Base-by-base conservation (phyloP, 129 eudicot genomes). In the Arctium minus region DNA sequence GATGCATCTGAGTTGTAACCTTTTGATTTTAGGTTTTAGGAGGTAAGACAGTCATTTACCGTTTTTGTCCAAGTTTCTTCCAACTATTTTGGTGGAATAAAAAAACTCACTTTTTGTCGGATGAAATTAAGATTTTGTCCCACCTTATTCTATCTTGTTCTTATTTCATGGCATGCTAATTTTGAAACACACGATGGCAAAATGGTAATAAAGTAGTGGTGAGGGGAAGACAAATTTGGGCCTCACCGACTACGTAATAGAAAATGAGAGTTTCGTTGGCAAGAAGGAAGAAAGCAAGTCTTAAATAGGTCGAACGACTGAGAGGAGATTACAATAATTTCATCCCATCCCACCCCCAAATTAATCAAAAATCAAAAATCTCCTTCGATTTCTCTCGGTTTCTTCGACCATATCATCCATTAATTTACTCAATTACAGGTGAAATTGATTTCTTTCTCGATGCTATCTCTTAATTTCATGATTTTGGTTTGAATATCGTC, bases 291-390 rank as follows among this genome's bases (percentile, higher is more conserved):
- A 73, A 73, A 73, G 67, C 83, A 33, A 78, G 32, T 77, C 75
- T 78, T 84, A 84, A 78, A 84, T 78, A 83, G 86, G 86, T 83
- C 86, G 86, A 78, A 67, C 81, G 75, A 82, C 85, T 68, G 73
- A 74, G 46, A 30, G 31, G 60, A 76, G 30, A 70, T 77, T 78
- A 83, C 77, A 77, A 83, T 76, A 7, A 83, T 77, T 35, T 79
- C 79, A 72, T 78, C 77, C 64, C 81, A 50, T 22, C 44, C 74
- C 68, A 50, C 17, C 72, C 33, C 44, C 42, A n/a, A 73, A 8
- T 37, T n/a, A n/a, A 17, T 40, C 77, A 71, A 60, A 70, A 77
- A 70, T 83, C 60, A 56, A 27, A 39, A 38, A 27, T 77, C 79
- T 9, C 17, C 67, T 40, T 60, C 74, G 37, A 8, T 17, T 15